These are phyloP conservation scores for Hanseniaspora hatyaiensis DNA, from an alignment of 805 yeast genomes.

Conservation along the genomic window DNA sequence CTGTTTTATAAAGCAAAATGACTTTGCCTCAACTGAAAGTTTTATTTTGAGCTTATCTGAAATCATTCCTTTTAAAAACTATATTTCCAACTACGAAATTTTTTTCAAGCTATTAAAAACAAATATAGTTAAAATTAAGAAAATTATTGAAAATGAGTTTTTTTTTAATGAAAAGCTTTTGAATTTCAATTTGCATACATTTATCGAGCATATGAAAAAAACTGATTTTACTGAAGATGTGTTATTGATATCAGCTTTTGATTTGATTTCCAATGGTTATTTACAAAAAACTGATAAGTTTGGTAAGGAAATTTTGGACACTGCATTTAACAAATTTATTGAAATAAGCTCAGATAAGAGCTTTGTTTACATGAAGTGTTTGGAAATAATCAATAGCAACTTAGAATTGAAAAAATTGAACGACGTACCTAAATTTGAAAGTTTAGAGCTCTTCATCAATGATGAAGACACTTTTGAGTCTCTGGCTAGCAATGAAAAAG, in stretches of 20 bases:
- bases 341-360: not conserved
- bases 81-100: not conserved
- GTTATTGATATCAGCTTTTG: not conserved
- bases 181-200: conserved; percentile 1
- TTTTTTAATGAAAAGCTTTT: conserved; percentile 7
- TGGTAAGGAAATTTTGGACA: conserved; percentile 3
- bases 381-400: conserved; percentile 3
- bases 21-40: not conserved
- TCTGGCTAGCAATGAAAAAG: not conserved
- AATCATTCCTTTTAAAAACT: not conserved
- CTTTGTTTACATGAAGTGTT: not conserved
- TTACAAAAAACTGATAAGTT: conserved; percentile 1
- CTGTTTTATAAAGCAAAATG: not conserved
- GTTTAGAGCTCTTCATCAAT: conserved; percentile 5
- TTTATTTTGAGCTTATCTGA: not conserved
- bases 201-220: conserved; percentile 4
- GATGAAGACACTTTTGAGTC: not conserved
- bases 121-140: not conserved
- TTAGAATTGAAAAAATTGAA: conserved; percentile 10
- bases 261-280: conserved; percentile 3
- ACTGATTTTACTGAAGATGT: not conserved
- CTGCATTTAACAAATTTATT: conserved; percentile 6
- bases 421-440: conserved; percentile 6
- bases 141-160: conserved; percentile 1
- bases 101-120: not conserved